Base-by-base conservation (phyloP, 2,329 filamentous ascomycete species). In the Zasmidium angulare region DNA sequence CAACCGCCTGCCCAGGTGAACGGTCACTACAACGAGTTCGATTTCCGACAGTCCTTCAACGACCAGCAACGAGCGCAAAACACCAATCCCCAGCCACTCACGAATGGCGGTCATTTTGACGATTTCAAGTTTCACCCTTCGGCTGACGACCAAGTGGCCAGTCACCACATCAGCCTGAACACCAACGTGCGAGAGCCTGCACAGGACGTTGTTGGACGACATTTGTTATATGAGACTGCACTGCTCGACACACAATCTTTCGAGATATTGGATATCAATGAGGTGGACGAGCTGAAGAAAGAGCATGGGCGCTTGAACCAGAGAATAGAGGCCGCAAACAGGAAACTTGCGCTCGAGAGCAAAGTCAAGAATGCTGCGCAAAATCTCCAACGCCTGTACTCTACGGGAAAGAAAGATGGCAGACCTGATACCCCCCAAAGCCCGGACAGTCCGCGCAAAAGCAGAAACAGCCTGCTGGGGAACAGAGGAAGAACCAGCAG, bases 351-450 rank as follows among this genome's bases (percentile, higher is more conserved):
- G 29, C 86, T 98, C 49, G 95, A 99, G 75, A 89, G 87, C 56
- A 99, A 98, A 78, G 91, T 97, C 69, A 89, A 92, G 68, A 93
- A 98, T 81, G 95, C 95, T 0, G 91, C 95, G 11, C 85, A 89
- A 64, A 96, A 92, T 46, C 87, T 99, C 76, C 88, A 88, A 59
- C 88, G 89, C 68, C 81, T 99, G 26, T 91, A 96, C 72, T 85
- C 85, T 9, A 82, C 86, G n/a, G 56, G 50, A 17, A 81, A 82
- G n/a, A 78, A 78, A 51, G 82, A 80, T 67, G 79, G 81, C 53
- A 79, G 70, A 29, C 64, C 68, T 17, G 70, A 74, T 53, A 71
- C 71, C 47, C 69, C 70, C 26, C 82, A 83, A 64, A 80, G 68
- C 74, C 76, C 61, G 74, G 81, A 58, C 65, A 75, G 69, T 72